Base-by-base conservation (phyloP, 208 protist species). In the Phytomonas francai region DNA sequence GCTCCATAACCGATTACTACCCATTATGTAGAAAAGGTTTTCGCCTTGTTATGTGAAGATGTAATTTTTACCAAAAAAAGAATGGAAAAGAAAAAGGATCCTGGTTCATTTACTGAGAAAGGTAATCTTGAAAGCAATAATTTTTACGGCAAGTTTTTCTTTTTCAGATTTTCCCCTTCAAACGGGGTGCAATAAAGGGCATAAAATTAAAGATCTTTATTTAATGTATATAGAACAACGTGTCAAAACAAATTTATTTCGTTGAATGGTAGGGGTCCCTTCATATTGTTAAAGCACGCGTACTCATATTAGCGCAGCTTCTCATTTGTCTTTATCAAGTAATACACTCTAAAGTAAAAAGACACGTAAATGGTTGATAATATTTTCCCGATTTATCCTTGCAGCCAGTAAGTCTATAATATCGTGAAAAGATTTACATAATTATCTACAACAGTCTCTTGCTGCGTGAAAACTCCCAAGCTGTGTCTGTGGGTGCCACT, bases 21-120 rank as follows among this genome's bases (percentile, higher is more conserved):
- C 7, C 63, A 49, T 69, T 57, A 63, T 69, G 58, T 60, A 59
- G 12, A 32, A 22, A 32, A 32, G 5, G 1, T 25, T 62, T 62
- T 36, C 14, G 5, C 7, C 5, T 62, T 29, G 1, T 0, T 62
- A 25, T 62, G 7, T 6, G 51, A 62, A 51, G 45, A 66, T 6
- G 59, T 9, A 36, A 32, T 29, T 51, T 54, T 12, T 70, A 49
- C 31, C 25, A 65, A 16, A 19, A 16, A 51, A 29, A 0, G 22
- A n/a, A 57, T 31, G 14, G 27, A 57, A 65, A 65, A 49, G 25
- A 32, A 65, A 9, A 63, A 70, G 36, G 6, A 63, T 31, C 3
- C 6, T 28, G 31, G 0, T 65, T 19, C 27, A 25, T 29, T 28
- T n/a, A 57, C 19, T 49, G n/a, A 31, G 16, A 29, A 66, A 29